A percentile compares a stretch with the other conserved stretches of the same genome.
Conservation (phyloP, 805 yeast species). For the Jamesozyma hellenica region DNA sequence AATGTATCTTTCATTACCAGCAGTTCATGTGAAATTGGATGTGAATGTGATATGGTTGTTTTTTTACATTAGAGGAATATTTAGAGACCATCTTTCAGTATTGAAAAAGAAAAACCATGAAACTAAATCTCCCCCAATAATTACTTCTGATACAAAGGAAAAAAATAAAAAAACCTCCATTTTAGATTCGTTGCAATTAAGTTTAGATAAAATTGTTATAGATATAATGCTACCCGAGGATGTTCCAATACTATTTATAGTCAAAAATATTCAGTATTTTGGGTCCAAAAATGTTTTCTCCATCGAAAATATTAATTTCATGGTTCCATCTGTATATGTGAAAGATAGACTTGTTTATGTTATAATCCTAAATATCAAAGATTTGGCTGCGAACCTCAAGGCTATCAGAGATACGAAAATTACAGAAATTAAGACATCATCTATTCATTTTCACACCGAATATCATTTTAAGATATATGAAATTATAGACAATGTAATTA, state of each 20-base stretch:
- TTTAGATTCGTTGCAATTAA: conserved; percentile 4
- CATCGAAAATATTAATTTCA: conserved; percentile 9
- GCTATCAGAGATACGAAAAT: neutral
- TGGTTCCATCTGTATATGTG: conserved; percentile 25
- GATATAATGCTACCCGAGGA: conserved; percentile 22
- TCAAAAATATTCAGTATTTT: conserved; percentile 6
- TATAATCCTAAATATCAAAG: conserved; percentile 13
- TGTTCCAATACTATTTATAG: conserved; percentile 15
- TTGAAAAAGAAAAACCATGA: neutral
- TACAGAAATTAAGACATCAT: conserved; percentile 10
- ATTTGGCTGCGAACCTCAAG: conserved; percentile 8
- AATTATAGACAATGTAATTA: conserved; percentile 41
- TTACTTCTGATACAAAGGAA: neutral
- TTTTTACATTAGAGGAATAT: conserved; percentile 14
- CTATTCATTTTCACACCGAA: conserved; percentile 24
- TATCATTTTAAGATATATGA: conserved; percentile 35
- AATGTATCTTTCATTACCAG: conserved; percentile 12
- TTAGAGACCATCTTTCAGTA: conserved; percentile 6
- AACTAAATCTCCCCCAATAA: neutral
- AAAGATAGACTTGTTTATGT: conserved; percentile 15
- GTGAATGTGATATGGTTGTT: conserved; percentile 24
- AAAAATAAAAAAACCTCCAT: neutral
- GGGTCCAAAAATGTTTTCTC: conserved; percentile 2
- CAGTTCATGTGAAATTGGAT: conserved; percentile 20
- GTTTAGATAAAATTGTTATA: conserved; percentile 16